These are phyloP conservation scores for Microthyrium microscopicum DNA, from an alignment of 2,329 filamentous ascomycete species.

Conservation along the genomic window DNA sequence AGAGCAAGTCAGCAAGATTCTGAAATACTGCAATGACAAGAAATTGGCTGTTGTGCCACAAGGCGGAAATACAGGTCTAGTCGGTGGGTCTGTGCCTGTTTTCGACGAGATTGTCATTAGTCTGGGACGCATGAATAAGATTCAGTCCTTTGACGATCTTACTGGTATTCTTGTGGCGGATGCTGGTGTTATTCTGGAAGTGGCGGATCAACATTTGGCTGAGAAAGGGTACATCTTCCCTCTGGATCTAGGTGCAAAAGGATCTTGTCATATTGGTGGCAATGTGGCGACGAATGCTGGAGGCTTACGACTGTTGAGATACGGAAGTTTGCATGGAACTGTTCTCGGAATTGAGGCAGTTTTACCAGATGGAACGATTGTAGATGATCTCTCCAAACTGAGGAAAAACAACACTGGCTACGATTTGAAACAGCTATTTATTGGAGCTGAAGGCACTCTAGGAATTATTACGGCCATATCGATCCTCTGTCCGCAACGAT, in stretches of 20 bases:
- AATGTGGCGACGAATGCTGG: conserved; percentile 95
- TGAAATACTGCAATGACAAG: conserved; percentile 91
- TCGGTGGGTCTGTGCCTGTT: conserved; percentile 88
- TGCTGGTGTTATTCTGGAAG: conserved; percentile 79
- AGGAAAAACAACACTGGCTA: conserved; percentile 99
- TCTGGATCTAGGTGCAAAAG: conserved; percentile 92
- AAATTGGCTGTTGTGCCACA: conserved; percentile 88
- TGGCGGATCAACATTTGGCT: conserved; percentile 70
- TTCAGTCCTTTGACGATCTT: conserved; percentile 82
- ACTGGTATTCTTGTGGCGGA: conserved; percentile 83
- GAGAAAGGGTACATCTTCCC: conserved; percentile 82
- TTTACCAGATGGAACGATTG: conserved; percentile 77
- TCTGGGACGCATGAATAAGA: conserved; percentile 75
- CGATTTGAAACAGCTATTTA: conserved; percentile 91
- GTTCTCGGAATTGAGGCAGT: conserved; percentile 89
- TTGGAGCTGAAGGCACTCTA: conserved; percentile 87
- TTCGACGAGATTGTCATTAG: conserved; percentile 97
- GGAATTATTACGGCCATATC: conserved; percentile 86
- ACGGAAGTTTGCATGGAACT: conserved; percentile 85
- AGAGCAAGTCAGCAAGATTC: conserved; percentile 74
- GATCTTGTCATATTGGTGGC: conserved; percentile 88
- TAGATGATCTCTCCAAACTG: conserved; percentile 74
- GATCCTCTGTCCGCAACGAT: conserved; percentile 74
- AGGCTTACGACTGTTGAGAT: conserved; percentile 73
- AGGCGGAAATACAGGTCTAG: conserved; percentile 90